These are phyloP conservation scores for Irpex sp. DNA, from an alignment of 1,284 basidiomycete genomes.

Conservation along the genomic window DNA sequence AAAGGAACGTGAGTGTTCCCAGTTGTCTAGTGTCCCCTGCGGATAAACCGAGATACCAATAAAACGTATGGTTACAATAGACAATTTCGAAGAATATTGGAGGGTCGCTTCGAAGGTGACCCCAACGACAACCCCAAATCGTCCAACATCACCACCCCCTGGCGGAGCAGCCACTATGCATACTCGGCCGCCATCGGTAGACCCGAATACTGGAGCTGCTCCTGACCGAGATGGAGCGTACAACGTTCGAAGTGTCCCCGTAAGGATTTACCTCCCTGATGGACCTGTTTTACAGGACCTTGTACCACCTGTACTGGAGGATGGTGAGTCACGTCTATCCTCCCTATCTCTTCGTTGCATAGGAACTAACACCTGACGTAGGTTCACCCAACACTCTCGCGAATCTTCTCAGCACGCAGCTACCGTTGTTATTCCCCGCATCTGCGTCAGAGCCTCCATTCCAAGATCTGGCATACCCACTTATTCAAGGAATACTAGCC, in stretches of 20 bases:
- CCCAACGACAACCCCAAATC: slow-evolving; percentile 56
- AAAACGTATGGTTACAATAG: slow-evolving; percentile 35
- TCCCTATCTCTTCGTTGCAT: neutral
- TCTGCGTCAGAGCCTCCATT: slow-evolving; percentile 29
- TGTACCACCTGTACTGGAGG: slow-evolving; percentile 72
- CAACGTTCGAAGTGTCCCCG: slow-evolving; percentile 81
- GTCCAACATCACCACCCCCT: slow-evolving; percentile 49
- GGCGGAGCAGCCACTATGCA: slow-evolving; percentile 52
- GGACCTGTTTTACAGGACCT: slow-evolving; percentile 90
- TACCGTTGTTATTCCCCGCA: slow-evolving; percentile 64
- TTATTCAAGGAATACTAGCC: slow-evolving; percentile 86
- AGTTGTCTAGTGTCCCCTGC: neutral
- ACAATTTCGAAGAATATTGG: slow-evolving; percentile 95
- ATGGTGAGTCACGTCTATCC: slow-evolving; percentile 40
- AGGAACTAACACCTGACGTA: slow-evolving; percentile 22
- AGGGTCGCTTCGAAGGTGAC: slow-evolving; percentile 86
- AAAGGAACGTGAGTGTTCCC: slow-evolving; percentile 71
- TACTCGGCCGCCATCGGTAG: slow-evolving; percentile 65
- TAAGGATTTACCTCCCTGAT: slow-evolving; percentile 88
- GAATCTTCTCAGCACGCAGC: slow-evolving; percentile 55
- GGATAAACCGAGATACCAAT: neutral
- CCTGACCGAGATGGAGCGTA: slow-evolving; percentile 75
- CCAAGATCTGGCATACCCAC: slow-evolving; percentile 55
- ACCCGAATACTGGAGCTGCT: slow-evolving; percentile 42
- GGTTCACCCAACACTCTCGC: slow-evolving; percentile 59